A percentile compares a stretch with the other conserved stretches of the same genome.
These are phyloP conservation scores for Kodamaea fungicola DNA, from an alignment of 1,139 yeast genomes.

Conservation along the genomic window DNA sequence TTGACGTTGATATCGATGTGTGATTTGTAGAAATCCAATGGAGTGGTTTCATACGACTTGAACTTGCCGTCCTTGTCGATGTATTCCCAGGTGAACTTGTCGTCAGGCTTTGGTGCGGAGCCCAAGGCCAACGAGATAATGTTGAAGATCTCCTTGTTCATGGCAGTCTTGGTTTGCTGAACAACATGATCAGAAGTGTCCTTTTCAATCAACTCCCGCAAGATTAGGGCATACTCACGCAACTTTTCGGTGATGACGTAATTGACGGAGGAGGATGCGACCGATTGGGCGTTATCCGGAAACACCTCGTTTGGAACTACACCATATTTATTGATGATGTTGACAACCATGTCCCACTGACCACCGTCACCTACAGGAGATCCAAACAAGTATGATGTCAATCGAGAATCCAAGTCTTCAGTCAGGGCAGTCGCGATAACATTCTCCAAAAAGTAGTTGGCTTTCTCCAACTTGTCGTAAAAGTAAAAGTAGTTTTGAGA, in stretches of 20 bases:
- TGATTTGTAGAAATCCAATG: slow-evolving; percentile 57
- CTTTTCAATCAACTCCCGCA: slow-evolving; percentile 46
- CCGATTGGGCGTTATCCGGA: slow-evolving; percentile 71
- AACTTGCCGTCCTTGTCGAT: slow-evolving; percentile 68
- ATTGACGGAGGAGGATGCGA: slow-evolving; percentile 55
- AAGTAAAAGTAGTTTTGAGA: slow-evolving; percentile 72
- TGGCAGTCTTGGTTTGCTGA: slow-evolving; percentile 35
- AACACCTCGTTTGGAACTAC: slow-evolving; percentile 67
- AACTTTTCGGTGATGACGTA: slow-evolving; percentile 60
- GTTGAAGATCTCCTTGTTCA: slow-evolving; percentile 62
- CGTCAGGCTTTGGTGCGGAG: slow-evolving; percentile 70
- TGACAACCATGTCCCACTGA: slow-evolving; percentile 79
- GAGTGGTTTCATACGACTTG: slow-evolving; percentile 53
- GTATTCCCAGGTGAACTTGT: slow-evolving; percentile 69
- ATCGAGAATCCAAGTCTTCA: slow-evolving; percentile 63
- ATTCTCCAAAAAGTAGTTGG: slow-evolving; percentile 74
- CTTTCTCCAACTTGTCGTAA: slow-evolving; percentile 72
- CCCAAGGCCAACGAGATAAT: slow-evolving; percentile 67
- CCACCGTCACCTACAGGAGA: slow-evolving; percentile 81
- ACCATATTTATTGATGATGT: slow-evolving; percentile 73
- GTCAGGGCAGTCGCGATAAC: slow-evolving; percentile 57
- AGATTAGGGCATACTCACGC: slow-evolving; percentile 68
- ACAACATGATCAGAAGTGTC: slow-evolving; percentile 21
- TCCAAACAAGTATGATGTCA: slow-evolving; percentile 57
- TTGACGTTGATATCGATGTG: slow-evolving; percentile 52